Conservation (phyloP, 148 eudicot species). For the Silene latifolia region DNA sequence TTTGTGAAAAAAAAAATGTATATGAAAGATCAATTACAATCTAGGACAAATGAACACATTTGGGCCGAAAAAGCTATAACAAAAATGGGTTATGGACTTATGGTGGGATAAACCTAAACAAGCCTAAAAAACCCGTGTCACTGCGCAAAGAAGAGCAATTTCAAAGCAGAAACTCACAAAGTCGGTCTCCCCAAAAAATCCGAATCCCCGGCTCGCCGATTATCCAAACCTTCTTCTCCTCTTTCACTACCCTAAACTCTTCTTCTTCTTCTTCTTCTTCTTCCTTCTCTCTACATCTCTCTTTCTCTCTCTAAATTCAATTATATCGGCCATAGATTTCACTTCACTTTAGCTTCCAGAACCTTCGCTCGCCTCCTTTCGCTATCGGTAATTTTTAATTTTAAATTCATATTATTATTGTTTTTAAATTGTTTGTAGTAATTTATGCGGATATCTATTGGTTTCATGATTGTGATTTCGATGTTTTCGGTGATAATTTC, state of each 20-base stretch:
- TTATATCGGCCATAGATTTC: background rate
- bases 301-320: background rate
- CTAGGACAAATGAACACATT: too few species aligned
- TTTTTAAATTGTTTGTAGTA: too few species aligned
- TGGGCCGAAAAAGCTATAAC: too few species aligned
- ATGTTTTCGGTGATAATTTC: background rate
- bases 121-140: too few species aligned
- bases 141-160: too few species aligned
- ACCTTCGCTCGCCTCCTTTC: background rate
- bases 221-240: background rate
- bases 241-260: background rate
- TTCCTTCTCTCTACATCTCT: background rate
- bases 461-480: background rate
- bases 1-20: too few species aligned
- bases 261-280: background rate
- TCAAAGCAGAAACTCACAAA: background rate
- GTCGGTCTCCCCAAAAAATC: background rate
- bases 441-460: background rate
- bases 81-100: too few species aligned
- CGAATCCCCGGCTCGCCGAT: background rate
- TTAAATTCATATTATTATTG: too few species aligned
- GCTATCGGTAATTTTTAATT: background rate
- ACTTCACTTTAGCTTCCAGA: background rate
- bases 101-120: too few species aligned
- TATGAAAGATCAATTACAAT: too few species aligned